Base-by-base conservation (phyloP, 805 yeast species). In the Candida nanaspora region DNA sequence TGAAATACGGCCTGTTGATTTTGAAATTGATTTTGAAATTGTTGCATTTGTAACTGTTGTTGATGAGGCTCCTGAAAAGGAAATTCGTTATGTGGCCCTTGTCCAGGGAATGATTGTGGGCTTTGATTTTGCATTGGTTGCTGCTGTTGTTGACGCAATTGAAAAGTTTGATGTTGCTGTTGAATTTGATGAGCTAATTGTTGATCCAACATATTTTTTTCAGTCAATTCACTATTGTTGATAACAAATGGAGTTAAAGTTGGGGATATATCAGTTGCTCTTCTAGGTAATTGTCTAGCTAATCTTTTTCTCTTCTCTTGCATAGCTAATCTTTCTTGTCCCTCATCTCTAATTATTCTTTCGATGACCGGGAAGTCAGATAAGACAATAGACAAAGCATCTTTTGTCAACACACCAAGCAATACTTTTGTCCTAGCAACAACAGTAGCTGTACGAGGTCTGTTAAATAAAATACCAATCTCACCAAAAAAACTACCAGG, bases 391-490 rank as follows among this genome's bases (percentile, higher is more conserved):
- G 73, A 71, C 37, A 83, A 66, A 10, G 78, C 72, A 42, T 79
- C 84, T 14, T 78, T 74, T 0, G 87, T 81, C 34, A 83, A 62
- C 1, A 82, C 82, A 2, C 86, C 88, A 6, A 80, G 65, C 38
- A 84, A 59, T 1, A 84, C 86, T 48, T 70, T 74, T 0, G 85
- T 73, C 45, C 81, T 62, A 3, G 89, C 82, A 19, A 82, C 76
- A 13, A 83, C 88, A 2, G 88, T 81, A 0, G 91, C 91, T 0
- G 89, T 82, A 49, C 91, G 65, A 16, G 89, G 88, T 38, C 89
- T 64, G 55, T 80, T 80, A 61, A 79, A 82, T 25, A 83, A 60
- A 34, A 83, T 81, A 8, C 91, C 91, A 41, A 83, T 82, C 52
- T 84, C 91, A 13, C 93, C 93, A 55, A 83, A 84, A 47, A 80